Evolutionary conservation across 2,329 filamentous ascomycete genomes (phyloP), one percentile per base, ranked within the genome.

Genomic region (Diaporthe destruens): DNA sequence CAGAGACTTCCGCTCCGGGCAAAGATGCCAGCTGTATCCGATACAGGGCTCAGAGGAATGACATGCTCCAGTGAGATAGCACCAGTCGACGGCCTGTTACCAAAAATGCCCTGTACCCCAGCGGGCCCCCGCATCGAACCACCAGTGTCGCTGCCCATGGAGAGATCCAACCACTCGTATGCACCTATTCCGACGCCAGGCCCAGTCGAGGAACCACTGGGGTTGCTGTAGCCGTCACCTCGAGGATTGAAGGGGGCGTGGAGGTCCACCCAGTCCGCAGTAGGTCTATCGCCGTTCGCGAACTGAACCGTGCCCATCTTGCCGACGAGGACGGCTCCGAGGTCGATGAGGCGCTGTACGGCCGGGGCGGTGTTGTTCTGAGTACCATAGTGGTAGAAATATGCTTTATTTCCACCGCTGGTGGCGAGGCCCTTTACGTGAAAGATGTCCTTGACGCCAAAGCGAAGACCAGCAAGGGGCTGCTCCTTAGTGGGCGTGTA

Each of bases 381-480:
- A 1, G 84, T 78, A 2, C 85, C 83, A 73, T 90, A 90, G 2
- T 91, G 80, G 74, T 86, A 81, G 71, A 87, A 88, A 82, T 86
- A 92, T 0, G 90, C 89, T 53, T 88, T 82, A 75, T 88, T 91
- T 0, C 90, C 89, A 70, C 86, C 85, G 6, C 84, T 84, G 0
- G 86, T 89, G 47, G 85, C 85, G 2, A 90, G 78, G 2, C 90
- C 90, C 1, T 75, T 76, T 2, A 78, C 72, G 3, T 75, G 84
- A 76, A 85, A 90, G 59, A 91, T 88, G 75, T 92, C 91, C 78
- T 92, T 93, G 70, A 92, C 84, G 0, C 86, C 90, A 0, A 92
- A 78, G 23, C 90, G 85, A 4, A 91, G 85, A 23, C 91, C 90
- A 6, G 88, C 87, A 0, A 92, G 82, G 0, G 89, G 90, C 76